Percentiles rank a stretch among this genome's conserved stretches.
phyloP scores from a whole-genome alignment of 768 basidiomycete genomes.

The Tricholoma bakamatsutake region DNA sequence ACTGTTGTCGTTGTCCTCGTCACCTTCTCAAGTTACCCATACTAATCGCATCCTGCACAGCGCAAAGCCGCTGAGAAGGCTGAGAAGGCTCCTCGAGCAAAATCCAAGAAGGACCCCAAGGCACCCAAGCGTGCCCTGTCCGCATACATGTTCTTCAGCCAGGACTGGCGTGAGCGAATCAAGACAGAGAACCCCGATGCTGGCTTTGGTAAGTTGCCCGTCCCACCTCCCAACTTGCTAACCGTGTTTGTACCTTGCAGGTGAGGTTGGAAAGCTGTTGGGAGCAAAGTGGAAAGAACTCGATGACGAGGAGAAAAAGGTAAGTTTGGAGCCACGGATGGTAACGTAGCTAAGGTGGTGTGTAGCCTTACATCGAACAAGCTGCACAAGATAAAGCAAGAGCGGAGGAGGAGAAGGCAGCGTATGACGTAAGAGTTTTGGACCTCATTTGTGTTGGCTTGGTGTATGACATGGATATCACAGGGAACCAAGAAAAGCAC shows the following conservation, averaged over 20 bases:
- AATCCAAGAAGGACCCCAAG: slow-evolving; percentile 73
- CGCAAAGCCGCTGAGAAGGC: slow-evolving; percentile 75
- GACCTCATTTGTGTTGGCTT: slow-evolving; percentile 1
- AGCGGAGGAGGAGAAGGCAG: slow-evolving; percentile 74
- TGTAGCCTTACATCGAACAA: slow-evolving; percentile 81
- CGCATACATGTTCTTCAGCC: slow-evolving; percentile 98
- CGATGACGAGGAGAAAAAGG: slow-evolving; percentile 88
- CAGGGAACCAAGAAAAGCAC: slow-evolving; percentile 22
- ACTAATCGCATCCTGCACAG: slow-evolving; percentile 26
- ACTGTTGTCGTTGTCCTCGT: neutral
- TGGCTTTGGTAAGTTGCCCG: slow-evolving; percentile 63
- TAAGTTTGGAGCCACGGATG: slow-evolving; percentile 22
- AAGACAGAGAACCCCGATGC: slow-evolving; percentile 95
- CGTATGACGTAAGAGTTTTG: slow-evolving; percentile 35
- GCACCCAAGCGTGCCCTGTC: slow-evolving; percentile 90
- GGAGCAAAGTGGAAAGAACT: slow-evolving; percentile 98
- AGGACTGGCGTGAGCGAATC: slow-evolving; percentile 93
- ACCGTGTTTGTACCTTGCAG: slow-evolving; percentile 28
- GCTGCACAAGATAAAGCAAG: slow-evolving; percentile 85
- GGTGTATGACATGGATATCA: neutral
- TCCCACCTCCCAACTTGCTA: slow-evolving; percentile 3
- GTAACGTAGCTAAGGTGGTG: slow-evolving; percentile 7
- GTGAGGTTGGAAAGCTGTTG: slow-evolving; percentile 91
- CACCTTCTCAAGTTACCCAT: neutral
- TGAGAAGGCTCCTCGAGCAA: slow-evolving; percentile 47